Base-by-base conservation (phyloP, 2,329 filamentous ascomycete species). In the Fusarium avenaceum region DNA sequence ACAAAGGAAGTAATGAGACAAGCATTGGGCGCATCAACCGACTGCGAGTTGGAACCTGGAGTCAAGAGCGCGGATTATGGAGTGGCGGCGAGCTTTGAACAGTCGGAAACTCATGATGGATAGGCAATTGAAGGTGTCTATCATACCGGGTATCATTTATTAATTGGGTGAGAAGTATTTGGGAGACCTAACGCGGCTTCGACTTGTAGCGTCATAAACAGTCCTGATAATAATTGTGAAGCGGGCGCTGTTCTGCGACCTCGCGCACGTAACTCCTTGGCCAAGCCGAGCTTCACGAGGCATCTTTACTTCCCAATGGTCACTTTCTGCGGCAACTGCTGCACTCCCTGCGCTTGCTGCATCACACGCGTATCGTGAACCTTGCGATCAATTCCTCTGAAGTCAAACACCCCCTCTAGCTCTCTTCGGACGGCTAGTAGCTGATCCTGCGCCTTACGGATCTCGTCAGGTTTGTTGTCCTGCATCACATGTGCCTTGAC, bases 381-480 rank as follows among this genome's bases (percentile, higher is more conserved):
- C 59, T 83, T 83, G 49, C 86, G 83, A 65, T 88, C 86, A 50
- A 85, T 80, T 5, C 77, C 72, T 57, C 80, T 79, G 67, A 88
- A 86, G 35, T 85, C 82, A 63, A 88, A 86, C 1, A 84, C 82
- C 1, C 85, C 84, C 4, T 82, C 80, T 8, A 89, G 78, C 51
- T 86, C 82, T 14, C 76, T 77, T 33, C 81, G 79, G 2, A 85
- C 76, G 2, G 75, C 78, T 19, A 83, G 66, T 7, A 90, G 77
- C 64, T 83, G 80, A n/a, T 85, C 84, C 40, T 84, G 82, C 0
- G 81, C 86, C 67, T 86, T 84, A 44, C 84, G 80, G 30, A 89
- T 81, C 72, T 87, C 86, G 38, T 87, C 86, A 0, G 86, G 87
- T 51, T 86, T 84, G 67, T 82, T 86, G 53, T 88, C 86, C 59